These are phyloP conservation scores for Capsicum chinense DNA, from an alignment of 257 asterid genomes.

Conservation along the genomic window DNA sequence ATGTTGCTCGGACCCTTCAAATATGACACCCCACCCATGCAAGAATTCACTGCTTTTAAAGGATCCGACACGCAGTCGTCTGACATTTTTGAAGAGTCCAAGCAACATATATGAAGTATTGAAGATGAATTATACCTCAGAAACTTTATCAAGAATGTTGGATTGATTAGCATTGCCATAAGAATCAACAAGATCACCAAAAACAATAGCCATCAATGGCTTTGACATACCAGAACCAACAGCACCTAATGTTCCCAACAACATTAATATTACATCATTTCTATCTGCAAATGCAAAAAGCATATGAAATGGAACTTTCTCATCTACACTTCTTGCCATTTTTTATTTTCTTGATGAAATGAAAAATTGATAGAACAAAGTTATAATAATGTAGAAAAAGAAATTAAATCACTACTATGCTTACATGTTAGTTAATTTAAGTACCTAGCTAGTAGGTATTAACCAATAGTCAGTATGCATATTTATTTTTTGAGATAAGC, in stretches of 20 bases:
- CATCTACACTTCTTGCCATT: conserved; percentile 12
- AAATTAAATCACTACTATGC: background rate
- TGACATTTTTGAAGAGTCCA: background rate
- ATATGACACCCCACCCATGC: background rate
- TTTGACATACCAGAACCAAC: conserved; percentile 46
- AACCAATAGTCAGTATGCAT: background rate
- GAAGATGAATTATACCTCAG: conserved; percentile 28
- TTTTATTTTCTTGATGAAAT: background rate
- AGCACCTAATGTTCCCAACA: conserved; percentile 51
- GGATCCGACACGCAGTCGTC: background rate
- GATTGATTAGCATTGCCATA: conserved; percentile 32
- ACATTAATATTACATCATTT: conserved; percentile 45
- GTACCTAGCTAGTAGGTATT: background rate
- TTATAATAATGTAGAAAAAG: background rate
- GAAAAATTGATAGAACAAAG: background rate
- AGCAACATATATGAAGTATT: no score
- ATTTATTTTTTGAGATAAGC: no score
- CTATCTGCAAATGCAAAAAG: conserved; percentile 46
- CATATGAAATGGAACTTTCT: conserved; percentile 34
- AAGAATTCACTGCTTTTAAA: background rate
- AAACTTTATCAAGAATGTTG: conserved; percentile 41
- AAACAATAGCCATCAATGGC: conserved; percentile 46
- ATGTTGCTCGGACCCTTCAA: background rate
- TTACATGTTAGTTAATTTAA: background rate
- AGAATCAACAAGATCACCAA: conserved; percentile 42